phyloP scores from a whole-genome alignment of 192 early-diverging fungal genomes.

The Podila epigama region DNA sequence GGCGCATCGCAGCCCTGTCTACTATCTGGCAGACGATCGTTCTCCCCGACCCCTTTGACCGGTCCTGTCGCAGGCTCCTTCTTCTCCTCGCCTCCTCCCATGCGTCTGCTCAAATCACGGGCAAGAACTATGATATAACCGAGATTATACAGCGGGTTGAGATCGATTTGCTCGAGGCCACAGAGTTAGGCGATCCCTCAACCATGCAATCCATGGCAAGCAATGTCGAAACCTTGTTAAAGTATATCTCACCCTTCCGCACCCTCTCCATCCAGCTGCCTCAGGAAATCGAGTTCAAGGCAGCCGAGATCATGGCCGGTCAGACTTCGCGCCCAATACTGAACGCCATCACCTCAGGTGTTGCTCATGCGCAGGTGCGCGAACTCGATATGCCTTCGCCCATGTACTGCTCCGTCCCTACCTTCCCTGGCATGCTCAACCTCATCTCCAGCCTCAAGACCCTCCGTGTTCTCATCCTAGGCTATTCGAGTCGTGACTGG shows the following conservation, averaged over 20 bases:
- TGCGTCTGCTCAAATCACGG: constrained; percentile 36
- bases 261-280: constrained; percentile 45
- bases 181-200: constrained; percentile 7
- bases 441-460: constrained; percentile 24
- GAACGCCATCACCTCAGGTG: constrained; percentile 21
- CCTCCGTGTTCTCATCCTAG: constrained; percentile 27
- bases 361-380: constrained; percentile 16
- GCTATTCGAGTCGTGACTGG: constrained; percentile 48
- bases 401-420: constrained; percentile 44
- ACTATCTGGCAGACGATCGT: constrained; percentile 45
- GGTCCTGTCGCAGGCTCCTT: constrained; percentile 26
- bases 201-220: constrained; percentile 13
- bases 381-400: constrained; percentile 49
- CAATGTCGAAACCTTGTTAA: constrained; percentile 20
- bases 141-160: constrained; percentile 45
- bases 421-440: constrained; percentile 42
- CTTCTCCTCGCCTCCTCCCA: constrained; percentile 41
- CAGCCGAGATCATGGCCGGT: constrained; percentile 20
- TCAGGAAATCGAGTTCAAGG: constrained; percentile 42
- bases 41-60: constrained; percentile 35
- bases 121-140: constrained; percentile 46
- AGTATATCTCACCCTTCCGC: constrained; percentile 38
- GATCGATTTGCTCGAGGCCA: constrained; percentile 33
- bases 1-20: constrained; percentile 39
- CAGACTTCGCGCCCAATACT: constrained; percentile 14